Base-by-base conservation (phyloP, 2,329 filamentous ascomycete species). In the Curvularia spicifera region DNA sequence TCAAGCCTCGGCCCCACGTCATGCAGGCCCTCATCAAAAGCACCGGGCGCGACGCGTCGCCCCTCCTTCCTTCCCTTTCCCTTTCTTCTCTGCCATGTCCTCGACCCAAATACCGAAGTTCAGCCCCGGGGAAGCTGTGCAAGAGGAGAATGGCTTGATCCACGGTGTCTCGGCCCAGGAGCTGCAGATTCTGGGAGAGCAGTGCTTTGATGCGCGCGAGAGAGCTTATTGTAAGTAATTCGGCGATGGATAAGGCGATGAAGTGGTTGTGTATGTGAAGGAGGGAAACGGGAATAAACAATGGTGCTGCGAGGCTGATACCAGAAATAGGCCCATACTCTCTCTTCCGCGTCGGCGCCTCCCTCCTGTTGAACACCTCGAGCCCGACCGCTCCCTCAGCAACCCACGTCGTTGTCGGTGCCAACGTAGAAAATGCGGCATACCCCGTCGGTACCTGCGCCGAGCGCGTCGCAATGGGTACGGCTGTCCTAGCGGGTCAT, bases 371-470 rank as follows among this genome's bases (percentile, higher is more conserved):
- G 9, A 59, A 61, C 52, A 61, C 63, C 10, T 47, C 61, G 1
- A 45, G 8, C 15, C 56, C 65, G 8, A 45, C 42, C 20, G 40
- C 68, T 8, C 78, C 82, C 29, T 85, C 83, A 6, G 48, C 55
- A 44, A 33, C 62, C 3, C 63, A 68, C 56, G 86, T 83, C 66
- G 83, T 93, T 56, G 81, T 84, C 45, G 95, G 95, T 53, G 93
- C 91, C 62, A 79, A 79, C 55, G 69, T 98, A 61, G 95, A 99
- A 80, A 97, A 98, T 75, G 93, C 92, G 1, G 83, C 90, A 28
- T 98, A 96, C 75, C 94, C 95, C 0, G 93, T 97, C 5, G 92
- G 92, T n/a, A 96, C 91, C 2, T 98, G 95, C 77, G 95, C 95
- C 13, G 95, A 99, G 83, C 84, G 94, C 57, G 91, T 94, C n/a